Percentiles rank a stretch among this genome's conserved stretches.
phyloP scores from a whole-genome alignment of 345 rosid species.

The Euphorbia lathyris region DNA sequence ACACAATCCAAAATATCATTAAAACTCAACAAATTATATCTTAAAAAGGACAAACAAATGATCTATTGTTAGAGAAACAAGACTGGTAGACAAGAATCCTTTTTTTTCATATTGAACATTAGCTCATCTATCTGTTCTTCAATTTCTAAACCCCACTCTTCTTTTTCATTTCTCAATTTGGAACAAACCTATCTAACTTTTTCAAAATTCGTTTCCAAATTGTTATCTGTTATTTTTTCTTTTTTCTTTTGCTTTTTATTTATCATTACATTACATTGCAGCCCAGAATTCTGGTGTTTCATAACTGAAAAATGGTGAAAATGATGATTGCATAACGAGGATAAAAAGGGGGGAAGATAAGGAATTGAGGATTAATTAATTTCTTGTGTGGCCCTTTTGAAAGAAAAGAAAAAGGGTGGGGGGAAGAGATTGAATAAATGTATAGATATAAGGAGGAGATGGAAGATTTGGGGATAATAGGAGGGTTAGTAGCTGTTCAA shows the following conservation, averaged over 20 bases:
- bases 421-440: background rate
- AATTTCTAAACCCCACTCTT: too few species aligned
- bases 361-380: background rate
- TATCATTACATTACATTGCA: too few species aligned
- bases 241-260: too few species aligned
- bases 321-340: too few species aligned
- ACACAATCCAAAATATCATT: background rate
- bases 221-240: too few species aligned
- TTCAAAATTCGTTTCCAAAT: too few species aligned
- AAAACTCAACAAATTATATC: background rate
- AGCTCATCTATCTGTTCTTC: background rate
- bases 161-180: too few species aligned
- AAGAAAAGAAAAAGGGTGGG: slow-evolving; percentile 1
- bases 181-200: too few species aligned
- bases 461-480: slow-evolving; percentile 55
- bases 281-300: background rate
- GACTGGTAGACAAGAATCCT: slow-evolving; percentile 31
- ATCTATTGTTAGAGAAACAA: background rate
- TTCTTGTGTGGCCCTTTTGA: background rate
- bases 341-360: too few species aligned
- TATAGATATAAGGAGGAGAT: background rate
- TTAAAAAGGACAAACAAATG: background rate
- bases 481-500: slow-evolving; percentile 64
- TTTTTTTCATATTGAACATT: slow-evolving; percentile 13
- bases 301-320: background rate